These are phyloP conservation scores for Neurospora sp. DNA, from an alignment of 495 filamentous ascomycete species.

Conservation along the genomic window DNA sequence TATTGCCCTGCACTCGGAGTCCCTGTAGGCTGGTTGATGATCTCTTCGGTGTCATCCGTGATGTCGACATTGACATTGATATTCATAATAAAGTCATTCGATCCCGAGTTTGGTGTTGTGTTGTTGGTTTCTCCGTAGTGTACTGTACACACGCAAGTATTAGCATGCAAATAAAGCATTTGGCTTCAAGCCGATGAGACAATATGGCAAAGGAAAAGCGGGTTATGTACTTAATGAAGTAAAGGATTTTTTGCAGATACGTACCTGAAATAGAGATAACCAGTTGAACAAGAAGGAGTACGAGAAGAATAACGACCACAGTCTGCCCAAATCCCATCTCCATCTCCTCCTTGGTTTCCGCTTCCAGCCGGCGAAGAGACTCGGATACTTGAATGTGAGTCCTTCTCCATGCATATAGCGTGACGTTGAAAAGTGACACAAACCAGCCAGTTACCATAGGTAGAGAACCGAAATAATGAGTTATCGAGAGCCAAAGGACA, in stretches of 20 bases:
- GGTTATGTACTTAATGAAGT: too few relatives aligned
- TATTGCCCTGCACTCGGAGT: not conserved
- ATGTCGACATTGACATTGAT: not conserved
- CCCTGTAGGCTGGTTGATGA: not conserved
- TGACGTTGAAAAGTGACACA: not conserved
- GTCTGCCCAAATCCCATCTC: not conserved
- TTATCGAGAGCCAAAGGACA: not conserved
- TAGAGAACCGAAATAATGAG: not conserved
- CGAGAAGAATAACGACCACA: not conserved
- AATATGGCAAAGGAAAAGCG: too few relatives aligned
- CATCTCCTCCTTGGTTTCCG: not conserved
- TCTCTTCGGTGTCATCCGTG: not conserved
- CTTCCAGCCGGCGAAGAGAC: not conserved
- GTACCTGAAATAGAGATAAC: not conserved
- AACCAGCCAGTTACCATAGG: not conserved
- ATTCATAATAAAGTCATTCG: not conserved
- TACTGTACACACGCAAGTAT: not conserved
- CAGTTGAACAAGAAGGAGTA: not conserved
- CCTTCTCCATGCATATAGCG: not conserved
- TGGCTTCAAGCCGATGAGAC: too few relatives aligned
- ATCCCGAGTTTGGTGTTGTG: not conserved
- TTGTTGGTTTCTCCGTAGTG: not conserved
- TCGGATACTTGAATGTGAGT: not conserved
- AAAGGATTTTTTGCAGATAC: not conserved
- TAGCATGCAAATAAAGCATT: not conserved